Conservation (phyloP, 805 yeast species). For the Kuraishia hungarica region DNA sequence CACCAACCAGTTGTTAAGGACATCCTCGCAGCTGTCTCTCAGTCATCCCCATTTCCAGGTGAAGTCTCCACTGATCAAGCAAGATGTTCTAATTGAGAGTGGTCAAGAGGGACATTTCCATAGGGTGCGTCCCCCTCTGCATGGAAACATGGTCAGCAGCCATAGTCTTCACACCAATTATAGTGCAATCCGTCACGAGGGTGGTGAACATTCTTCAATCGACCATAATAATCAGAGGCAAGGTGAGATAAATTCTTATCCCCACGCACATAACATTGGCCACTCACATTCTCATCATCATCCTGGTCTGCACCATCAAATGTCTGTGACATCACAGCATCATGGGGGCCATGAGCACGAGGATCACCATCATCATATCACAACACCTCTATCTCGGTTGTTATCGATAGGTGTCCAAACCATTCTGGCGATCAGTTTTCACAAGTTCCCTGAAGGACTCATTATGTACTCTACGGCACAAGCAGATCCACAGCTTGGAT, state of each 20-base stretch:
- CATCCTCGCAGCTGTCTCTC: slow-evolving; percentile 14
- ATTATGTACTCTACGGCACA: slow-evolving; percentile 72
- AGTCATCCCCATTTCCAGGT: slow-evolving; percentile 22
- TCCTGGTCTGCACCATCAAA: background rate
- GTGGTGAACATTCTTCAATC: background rate
- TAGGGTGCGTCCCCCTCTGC: background rate
- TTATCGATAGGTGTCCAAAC: slow-evolving; percentile 88
- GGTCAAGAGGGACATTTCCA: background rate
- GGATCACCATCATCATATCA: slow-evolving; percentile 69
- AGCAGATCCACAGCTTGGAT: slow-evolving; percentile 62
- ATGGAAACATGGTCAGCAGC: background rate
- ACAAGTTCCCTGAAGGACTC: slow-evolving; percentile 93
- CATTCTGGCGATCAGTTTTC: slow-evolving; percentile 76
- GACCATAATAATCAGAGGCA: background rate
- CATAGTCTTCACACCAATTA: background rate
- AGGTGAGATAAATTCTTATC: background rate
- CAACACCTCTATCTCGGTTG: slow-evolving; percentile 69
- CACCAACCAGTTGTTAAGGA: slow-evolving; percentile 15
- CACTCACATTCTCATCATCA: background rate
- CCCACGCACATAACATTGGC: background rate
- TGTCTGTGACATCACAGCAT: slow-evolving; percentile 7
- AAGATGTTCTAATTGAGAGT: slow-evolving; percentile 2
- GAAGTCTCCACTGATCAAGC: slow-evolving; percentile 20
- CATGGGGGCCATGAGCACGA: slow-evolving; percentile 6
- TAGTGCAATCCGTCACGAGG: background rate